These are phyloP conservation scores for Penicillium manginii DNA, from an alignment of 495 filamentous ascomycete species.

Conservation along the genomic window DNA sequence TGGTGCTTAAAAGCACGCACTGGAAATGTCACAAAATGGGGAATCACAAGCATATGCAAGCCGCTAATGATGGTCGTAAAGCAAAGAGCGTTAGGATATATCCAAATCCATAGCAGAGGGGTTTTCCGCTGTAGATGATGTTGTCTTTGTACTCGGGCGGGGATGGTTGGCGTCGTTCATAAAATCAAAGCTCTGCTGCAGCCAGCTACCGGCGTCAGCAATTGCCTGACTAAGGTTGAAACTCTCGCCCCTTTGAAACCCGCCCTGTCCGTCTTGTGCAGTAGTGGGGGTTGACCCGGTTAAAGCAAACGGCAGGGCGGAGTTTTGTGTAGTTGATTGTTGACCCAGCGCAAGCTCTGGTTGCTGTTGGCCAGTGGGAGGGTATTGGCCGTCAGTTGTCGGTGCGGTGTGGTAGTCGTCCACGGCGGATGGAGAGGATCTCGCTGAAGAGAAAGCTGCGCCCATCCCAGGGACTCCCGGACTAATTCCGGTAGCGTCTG, in stretches of 20 bases:
- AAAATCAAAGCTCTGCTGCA: slow-evolving; percentile 48
- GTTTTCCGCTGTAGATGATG: slow-evolving; percentile 10
- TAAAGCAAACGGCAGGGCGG: slow-evolving; percentile 35
- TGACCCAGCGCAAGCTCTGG: not conserved
- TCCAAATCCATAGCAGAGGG: slow-evolving; percentile 17
- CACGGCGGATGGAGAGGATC: not conserved
- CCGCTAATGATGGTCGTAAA: not conserved
- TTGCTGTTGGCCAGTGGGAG: not conserved
- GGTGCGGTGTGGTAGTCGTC: slow-evolving; percentile 14
- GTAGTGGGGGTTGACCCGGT: slow-evolving; percentile 40
- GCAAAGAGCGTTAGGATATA: slow-evolving; percentile 9
- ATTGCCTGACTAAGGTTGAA: slow-evolving; percentile 50
- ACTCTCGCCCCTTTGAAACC: slow-evolving; percentile 28
- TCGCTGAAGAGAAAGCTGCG: not conserved
- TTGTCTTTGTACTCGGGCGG: slow-evolving; percentile 12
- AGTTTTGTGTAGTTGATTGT: slow-evolving; percentile 14
- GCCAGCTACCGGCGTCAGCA: slow-evolving; percentile 49
- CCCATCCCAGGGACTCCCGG: slow-evolving; percentile 10
- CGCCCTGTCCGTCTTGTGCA: slow-evolving; percentile 44
- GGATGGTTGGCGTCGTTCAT: slow-evolving; percentile 30
- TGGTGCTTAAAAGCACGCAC: not conserved
- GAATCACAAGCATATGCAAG: not conserved
- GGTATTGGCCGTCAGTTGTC: not conserved
- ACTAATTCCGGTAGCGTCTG: slow-evolving; percentile 6
- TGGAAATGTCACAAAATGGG: slow-evolving; percentile 6